These are phyloP conservation scores for Babesia ovis DNA, from an alignment of 169 alveolate genomes.

Conservation along the genomic window DNA sequence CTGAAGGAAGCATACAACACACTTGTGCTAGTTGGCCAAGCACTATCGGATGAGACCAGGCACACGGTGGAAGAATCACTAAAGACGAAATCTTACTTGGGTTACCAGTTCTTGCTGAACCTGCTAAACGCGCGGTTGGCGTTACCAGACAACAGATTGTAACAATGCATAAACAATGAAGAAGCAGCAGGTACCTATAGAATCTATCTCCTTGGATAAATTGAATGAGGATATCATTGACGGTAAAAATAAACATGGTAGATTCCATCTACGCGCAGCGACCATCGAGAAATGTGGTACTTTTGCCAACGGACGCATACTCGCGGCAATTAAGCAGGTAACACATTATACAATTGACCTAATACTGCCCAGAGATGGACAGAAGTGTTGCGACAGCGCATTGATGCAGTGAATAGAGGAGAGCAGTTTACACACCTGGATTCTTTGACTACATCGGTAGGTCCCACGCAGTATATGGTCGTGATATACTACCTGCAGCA, in stretches of 20 bases:
- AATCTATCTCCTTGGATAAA: slow-evolving; percentile 39
- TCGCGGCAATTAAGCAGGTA: slow-evolving; percentile 62
- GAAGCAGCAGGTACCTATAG: background rate
- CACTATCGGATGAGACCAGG: background rate
- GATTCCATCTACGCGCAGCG: slow-evolving; percentile 18
- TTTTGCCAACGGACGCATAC: slow-evolving; percentile 39
- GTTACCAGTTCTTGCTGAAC: background rate
- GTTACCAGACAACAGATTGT: background rate
- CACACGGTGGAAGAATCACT: background rate
- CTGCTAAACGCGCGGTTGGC: slow-evolving; percentile 11
- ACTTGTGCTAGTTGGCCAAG: background rate
- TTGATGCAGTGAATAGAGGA: slow-evolving; percentile 35
- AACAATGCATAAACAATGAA: background rate
- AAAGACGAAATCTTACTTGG: background rate
- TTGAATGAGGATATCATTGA: slow-evolving; percentile 48
- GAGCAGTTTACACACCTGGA: slow-evolving; percentile 24
- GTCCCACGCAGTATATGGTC: background rate
- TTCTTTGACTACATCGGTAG: background rate
- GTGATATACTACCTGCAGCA: no score
- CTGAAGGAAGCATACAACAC: slow-evolving; percentile 15
- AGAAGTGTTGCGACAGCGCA: slow-evolving; percentile 25
- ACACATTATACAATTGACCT: background rate
- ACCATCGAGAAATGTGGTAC: slow-evolving; percentile 59
- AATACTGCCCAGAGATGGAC: slow-evolving; percentile 20
- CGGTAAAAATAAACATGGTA: slow-evolving; percentile 6